Conservation (phyloP, 352 stramenopile species). For the Globisporangium lucens region DNA sequence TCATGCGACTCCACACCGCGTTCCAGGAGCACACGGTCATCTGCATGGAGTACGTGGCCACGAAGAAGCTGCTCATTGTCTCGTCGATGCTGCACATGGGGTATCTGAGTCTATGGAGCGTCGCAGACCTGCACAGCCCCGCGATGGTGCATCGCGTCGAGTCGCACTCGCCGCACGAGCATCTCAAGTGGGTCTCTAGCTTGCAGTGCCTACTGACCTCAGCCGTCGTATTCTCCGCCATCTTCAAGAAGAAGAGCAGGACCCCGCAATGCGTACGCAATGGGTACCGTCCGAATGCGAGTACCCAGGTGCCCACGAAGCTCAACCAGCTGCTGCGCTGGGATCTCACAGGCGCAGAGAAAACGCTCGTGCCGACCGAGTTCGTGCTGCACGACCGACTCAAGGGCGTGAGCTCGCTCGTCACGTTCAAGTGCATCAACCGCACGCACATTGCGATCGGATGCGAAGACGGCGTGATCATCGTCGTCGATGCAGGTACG, state of each 20-base stretch:
- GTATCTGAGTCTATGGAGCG: constrained; percentile 61
- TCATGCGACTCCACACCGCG: constrained; percentile 66
- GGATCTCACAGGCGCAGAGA: constrained; percentile 29
- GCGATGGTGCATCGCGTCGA: constrained; percentile 69
- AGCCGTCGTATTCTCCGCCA: constrained; percentile 42
- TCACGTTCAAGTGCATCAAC: constrained; percentile 45
- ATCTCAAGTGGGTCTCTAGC: constrained; percentile 52
- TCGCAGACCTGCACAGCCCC: constrained; percentile 46
- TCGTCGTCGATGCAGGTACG: constrained; percentile 38
- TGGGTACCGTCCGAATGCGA: constrained; percentile 31
- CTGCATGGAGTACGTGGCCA: constrained; percentile 51
- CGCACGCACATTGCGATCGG: constrained; percentile 50
- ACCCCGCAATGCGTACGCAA: constrained; percentile 3
- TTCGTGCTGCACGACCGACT: constrained; percentile 36
- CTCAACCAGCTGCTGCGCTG: constrained; percentile 57
- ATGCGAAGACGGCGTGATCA: constrained; percentile 52
- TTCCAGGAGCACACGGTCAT: constrained; percentile 71
- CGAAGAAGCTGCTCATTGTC: constrained; percentile 38
- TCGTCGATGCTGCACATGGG: constrained; percentile 51
- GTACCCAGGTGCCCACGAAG: constrained; percentile 36
- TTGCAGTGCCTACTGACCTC: constrained; percentile 49
- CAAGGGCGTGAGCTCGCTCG: constrained; percentile 48
- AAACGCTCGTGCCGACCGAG: constrained; percentile 19
- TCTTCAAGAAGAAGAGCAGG: constrained; percentile 17
- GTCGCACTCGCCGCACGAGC: constrained; percentile 44